A percentile compares a stretch with the other conserved stretches of the same genome.
Evolutionary conservation across 768 basidiomycete genomes (phyloP).

Genomic region (Rhodotorula kratochvilovae): DNA sequence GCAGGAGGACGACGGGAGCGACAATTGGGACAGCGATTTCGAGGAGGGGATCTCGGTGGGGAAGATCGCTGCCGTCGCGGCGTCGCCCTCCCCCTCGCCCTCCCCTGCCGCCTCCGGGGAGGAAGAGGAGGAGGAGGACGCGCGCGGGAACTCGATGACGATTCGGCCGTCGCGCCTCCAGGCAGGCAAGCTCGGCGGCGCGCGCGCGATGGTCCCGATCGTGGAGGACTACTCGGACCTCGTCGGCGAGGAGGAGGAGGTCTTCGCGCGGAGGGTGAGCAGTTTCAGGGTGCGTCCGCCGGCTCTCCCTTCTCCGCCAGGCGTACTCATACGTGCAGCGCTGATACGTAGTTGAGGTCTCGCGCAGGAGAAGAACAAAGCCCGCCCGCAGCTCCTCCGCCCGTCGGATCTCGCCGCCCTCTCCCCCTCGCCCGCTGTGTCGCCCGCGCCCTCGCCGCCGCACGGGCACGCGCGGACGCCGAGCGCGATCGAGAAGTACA

Average conservation of each 20-base stretch:
- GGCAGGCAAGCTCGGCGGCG: constrained; percentile 44
- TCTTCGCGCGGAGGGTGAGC: constrained; percentile 70
- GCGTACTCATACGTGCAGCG: neutral
- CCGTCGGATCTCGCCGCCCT: neutral
- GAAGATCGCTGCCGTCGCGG: constrained; percentile 60
- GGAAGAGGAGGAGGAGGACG: constrained; percentile 2
- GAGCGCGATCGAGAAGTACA: constrained; percentile 22
- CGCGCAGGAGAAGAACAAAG: constrained; percentile 59
- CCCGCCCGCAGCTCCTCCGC: constrained; percentile 17
- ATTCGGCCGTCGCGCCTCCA: constrained; percentile 13
- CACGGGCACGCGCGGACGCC: neutral
- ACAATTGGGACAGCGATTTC: constrained; percentile 99
- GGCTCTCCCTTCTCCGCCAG: neutral
- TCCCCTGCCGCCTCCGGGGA: neutral
- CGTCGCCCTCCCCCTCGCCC: neutral
- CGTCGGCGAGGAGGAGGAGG: constrained; percentile 66
- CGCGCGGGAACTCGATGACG: constrained; percentile 25
- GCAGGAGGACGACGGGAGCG: constrained; percentile 43
- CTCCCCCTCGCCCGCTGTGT: neutral
- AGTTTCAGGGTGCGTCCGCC: constrained; percentile 64
- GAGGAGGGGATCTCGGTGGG: constrained; percentile 85
- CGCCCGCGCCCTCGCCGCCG: too few relatives aligned
- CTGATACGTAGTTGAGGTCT: neutral
- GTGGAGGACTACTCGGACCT: constrained; percentile 91
- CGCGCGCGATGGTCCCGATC: constrained; percentile 53